Evolutionary conservation across 2,329 filamentous ascomycete species (phyloP), one percentile per base, ranked within the genome.

Genomic region (Decorospora gaudefroyi): DNA sequence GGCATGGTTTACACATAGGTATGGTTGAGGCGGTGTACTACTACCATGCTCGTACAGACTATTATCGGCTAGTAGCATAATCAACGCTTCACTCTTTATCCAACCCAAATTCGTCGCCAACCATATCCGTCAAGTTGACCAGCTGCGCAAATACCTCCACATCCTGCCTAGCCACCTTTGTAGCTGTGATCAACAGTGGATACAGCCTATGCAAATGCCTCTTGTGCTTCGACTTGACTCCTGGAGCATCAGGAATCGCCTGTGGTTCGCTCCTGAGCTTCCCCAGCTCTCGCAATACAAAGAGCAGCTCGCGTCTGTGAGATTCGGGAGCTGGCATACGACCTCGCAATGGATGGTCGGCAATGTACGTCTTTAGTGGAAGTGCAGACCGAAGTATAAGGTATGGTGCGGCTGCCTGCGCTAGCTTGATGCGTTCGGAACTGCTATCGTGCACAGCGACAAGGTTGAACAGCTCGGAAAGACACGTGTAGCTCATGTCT

Each of bases 341-440:
- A 0, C 93, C 91, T 10, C 93, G 57, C 13, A 99, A 76, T 1
- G 92, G 91, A 64, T 96, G 92, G 68, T 99, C 93, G 3, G 90
- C 88, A 31, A 95, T 85, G 65, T 95, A 97, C 1, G 85, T 78
- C 42, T 89, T 85, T n/a, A 97, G 73, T 0, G 88, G 85, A 11
- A 96, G 76, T 0, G 88, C 90, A 9, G 87, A 84, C 2, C 93
- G 84, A 2, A 96, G 75, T 30, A 97, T 86, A 2, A 97, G 78
- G 60, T 89, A 92, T 0, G 90, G 90, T 0, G 88, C 86, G 0
- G 86, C 82, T 3, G 86, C 86, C 62, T 84, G 80, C 0, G 92
- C 87, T 11, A 97, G 82, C 9, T 82, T 77, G 27, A 81, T 69
- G 46, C 77, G 75, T 8, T 70, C 49, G 39, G 64, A 5, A 55